phyloP scores from a whole-genome alignment of 1,139 yeast genomes.

The Hemisphaericaspora xylofermentans region DNA sequence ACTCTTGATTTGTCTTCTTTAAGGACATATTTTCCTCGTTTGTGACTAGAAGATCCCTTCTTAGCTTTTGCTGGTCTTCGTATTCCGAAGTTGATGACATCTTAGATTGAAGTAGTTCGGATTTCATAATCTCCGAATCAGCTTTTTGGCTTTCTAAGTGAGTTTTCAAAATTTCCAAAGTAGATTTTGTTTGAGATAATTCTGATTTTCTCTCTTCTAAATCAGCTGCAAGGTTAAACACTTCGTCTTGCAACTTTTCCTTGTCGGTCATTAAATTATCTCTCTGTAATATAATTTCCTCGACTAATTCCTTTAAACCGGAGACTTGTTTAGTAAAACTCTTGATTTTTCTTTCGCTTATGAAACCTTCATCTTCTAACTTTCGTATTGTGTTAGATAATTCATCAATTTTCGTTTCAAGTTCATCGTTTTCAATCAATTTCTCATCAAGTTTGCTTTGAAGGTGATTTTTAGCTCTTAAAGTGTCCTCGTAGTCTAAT shows the following conservation, averaged over 20 bases:
- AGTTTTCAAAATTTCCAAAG: constrained; percentile 31
- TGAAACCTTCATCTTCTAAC: constrained; percentile 44
- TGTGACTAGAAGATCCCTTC: constrained; percentile 39
- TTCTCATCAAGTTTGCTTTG: constrained; percentile 54
- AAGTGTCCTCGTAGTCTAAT: constrained; percentile 59
- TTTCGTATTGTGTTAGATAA: constrained; percentile 48
- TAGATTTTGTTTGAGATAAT: constrained; percentile 32
- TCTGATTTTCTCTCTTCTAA: constrained; percentile 43
- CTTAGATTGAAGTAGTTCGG: constrained; percentile 38
- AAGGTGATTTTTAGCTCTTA: constrained; percentile 45
- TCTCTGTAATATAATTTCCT: constrained; percentile 50
- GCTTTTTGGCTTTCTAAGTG: constrained; percentile 38
- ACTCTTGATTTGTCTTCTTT: constrained; percentile 36
- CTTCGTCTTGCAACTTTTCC: constrained; percentile 44
- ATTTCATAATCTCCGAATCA: constrained; percentile 32
- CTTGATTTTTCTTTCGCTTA: constrained; percentile 45
- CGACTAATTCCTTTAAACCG: constrained; percentile 52
- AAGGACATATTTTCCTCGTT: constrained; percentile 46
- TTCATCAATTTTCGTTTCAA: constrained; percentile 43
- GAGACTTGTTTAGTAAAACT: constrained; percentile 51
- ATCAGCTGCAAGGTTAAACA: constrained; percentile 43
- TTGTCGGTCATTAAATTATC: constrained; percentile 49
- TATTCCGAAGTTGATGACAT: constrained; percentile 30
- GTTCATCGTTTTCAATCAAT: constrained; percentile 50
- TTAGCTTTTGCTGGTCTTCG: constrained; percentile 37